These are phyloP conservation scores for Flaveria trinervia DNA, from an alignment of 129 eudicot species.

Conservation along the genomic window DNA sequence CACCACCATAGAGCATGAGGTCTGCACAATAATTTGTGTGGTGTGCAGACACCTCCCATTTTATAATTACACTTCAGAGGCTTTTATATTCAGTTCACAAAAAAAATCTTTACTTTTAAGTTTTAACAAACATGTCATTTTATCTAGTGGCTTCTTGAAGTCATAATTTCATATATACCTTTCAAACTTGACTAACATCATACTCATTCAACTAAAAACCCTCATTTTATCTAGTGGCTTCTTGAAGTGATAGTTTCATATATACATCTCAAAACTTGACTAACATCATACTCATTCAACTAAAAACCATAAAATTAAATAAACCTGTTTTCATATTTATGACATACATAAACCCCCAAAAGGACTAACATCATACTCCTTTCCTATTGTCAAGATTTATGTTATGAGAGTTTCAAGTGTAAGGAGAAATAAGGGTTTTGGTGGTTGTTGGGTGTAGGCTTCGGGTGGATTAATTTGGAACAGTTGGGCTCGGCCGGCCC, in stretches of 20 bases:
- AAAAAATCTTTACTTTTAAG: not conserved
- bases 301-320: not conserved
- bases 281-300: not conserved
- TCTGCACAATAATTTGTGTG: not conserved
- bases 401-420: not conserved
- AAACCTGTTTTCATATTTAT: not conserved
- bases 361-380: not conserved
- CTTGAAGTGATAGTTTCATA: not conserved
- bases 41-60: constrained; percentile 1
- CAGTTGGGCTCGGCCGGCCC: no score
- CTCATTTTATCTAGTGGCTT: not conserved
- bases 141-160: not conserved
- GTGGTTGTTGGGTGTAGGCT: no score
- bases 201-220: not conserved
- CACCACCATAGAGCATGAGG: not conserved
- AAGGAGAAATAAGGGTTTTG: not conserved
- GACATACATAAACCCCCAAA: not conserved
- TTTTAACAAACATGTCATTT: no score
- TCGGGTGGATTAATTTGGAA: no score
- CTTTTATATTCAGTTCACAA: not conserved
- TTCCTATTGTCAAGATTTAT: not conserved
- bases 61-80: not conserved
- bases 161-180: not conserved
- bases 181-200: not conserved
- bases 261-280: not conserved